Evolutionary conservation across 257 asterid genomes (phyloP).

Genomic region (Cinchona pubescens): DNA sequence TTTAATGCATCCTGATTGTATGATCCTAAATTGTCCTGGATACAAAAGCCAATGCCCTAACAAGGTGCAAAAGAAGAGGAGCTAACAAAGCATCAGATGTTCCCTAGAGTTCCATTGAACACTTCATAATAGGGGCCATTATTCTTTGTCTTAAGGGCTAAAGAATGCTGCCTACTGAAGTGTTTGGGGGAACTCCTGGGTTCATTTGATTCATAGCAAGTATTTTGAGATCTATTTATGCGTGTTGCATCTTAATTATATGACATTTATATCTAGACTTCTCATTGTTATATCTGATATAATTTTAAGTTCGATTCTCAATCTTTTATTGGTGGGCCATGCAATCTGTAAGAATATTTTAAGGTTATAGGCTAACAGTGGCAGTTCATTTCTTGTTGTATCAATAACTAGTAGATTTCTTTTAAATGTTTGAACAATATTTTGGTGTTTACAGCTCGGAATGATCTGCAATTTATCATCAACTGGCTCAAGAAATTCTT

Average conservation of each 20-base stretch:
- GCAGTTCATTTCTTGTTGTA: background rate
- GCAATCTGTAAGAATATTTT: too few species aligned
- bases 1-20: too few species aligned
- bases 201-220: slow-evolving; percentile 10
- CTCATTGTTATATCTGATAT: too few species aligned
- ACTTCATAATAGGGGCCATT: slow-evolving; percentile 9
- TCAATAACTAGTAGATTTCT: background rate
- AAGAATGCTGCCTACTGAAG: slow-evolving; percentile 12
- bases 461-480: slow-evolving; percentile 28
- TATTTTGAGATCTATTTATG: too few species aligned
- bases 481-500: slow-evolving; percentile 32
- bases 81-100: slow-evolving; percentile 1
- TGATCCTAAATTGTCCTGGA: too few species aligned
- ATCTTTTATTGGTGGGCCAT: too few species aligned
- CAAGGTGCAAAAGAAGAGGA: background rate
- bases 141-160: background rate
- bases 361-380: background rate
- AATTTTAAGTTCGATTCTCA: too few species aligned
- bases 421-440: background rate
- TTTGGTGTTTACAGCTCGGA: slow-evolving; percentile 16
- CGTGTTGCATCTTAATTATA: too few species aligned
- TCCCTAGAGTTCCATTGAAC: slow-evolving; percentile 24
- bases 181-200: too few species aligned
- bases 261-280: too few species aligned
- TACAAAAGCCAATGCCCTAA: background rate